Evolutionary conservation across 2,329 filamentous ascomycete species (phyloP).

Genomic region (Zasmidium citrigriseum): DNA sequence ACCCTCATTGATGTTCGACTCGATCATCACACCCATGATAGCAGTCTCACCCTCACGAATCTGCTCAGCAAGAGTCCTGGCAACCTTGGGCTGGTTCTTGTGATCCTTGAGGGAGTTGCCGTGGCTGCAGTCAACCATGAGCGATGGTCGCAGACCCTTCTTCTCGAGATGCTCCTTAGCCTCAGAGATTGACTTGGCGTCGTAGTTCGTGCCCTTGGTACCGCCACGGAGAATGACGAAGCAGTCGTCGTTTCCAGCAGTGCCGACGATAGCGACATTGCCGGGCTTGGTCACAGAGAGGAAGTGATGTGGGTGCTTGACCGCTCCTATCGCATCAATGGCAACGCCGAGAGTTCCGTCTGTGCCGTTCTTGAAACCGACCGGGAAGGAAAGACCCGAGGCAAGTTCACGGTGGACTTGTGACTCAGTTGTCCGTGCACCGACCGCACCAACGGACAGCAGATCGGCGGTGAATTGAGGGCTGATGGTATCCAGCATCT

Average conservation of each 20-base stretch:
- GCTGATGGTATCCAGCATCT: conserved; percentile 98
- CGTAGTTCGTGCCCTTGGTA: conserved; percentile 91
- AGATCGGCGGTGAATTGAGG: conserved; percentile 95
- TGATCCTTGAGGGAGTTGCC: conserved; percentile 86
- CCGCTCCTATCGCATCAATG: conserved; percentile 92
- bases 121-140: conserved; percentile 99
- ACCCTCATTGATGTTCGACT: conserved; percentile 93
- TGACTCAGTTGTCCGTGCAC: conserved; percentile 93
- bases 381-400: conserved; percentile 91
- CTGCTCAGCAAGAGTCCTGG: conserved; percentile 77
- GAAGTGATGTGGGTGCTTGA: conserved; percentile 92
- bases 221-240: conserved; percentile 95
- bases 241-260: conserved; percentile 92
- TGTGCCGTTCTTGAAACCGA: conserved; percentile 99
- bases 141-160: conserved; percentile 67
- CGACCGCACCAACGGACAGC: conserved; percentile 87
- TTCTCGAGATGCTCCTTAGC: conserved; percentile 78
- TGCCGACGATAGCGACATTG: conserved; percentile 91
- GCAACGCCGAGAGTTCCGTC: conserved; percentile 87
- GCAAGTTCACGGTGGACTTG: conserved; percentile 95
- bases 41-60: conserved; percentile 78
- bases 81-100: conserved; percentile 95
- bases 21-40: conserved; percentile 98
- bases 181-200: conserved; percentile 77
- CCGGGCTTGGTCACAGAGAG: conserved; percentile 96